These are phyloP conservation scores for Pseudopithomyces chartarum DNA, from an alignment of 2,329 filamentous ascomycete genomes.

Conservation along the genomic window DNA sequence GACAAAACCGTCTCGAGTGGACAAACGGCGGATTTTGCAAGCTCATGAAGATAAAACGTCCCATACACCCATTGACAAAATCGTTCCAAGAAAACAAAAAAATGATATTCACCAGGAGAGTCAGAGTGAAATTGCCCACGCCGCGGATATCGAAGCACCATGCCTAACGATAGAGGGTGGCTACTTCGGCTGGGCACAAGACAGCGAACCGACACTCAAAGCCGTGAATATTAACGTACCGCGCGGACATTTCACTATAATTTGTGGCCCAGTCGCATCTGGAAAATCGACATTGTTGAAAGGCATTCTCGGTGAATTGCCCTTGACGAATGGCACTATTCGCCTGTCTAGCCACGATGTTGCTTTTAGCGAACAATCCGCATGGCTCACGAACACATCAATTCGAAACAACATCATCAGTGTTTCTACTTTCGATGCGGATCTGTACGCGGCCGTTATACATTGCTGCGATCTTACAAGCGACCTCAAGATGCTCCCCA, in stretches of 20 bases:
- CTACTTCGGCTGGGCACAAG: conserved; percentile 9
- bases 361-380: conserved; percentile 30
- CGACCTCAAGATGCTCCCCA: conserved; percentile 16
- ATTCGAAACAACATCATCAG: conserved; percentile 22
- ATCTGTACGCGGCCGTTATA: conserved; percentile 31
- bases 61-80: not conserved
- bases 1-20: not conserved
- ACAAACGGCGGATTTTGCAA: not conserved
- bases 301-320: conserved; percentile 16
- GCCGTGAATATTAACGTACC: conserved; percentile 3
- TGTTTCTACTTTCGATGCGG: conserved; percentile 21
- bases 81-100: not conserved
- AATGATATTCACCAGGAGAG: too few relatives aligned
- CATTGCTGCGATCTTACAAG: conserved; percentile 20
- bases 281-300: conserved; percentile 43
- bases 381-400: conserved; percentile 32
- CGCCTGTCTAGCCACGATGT: conserved; percentile 1
- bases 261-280: conserved; percentile 11
- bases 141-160: not conserved
- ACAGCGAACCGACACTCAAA: not conserved
- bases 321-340: not conserved
- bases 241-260: not conserved
- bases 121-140: too few relatives aligned
- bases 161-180: conserved; percentile 5
- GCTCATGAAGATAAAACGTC: not conserved